Base-by-base conservation (phyloP, 106 monocot genomes). In the Narthecium ossifragum region DNA sequence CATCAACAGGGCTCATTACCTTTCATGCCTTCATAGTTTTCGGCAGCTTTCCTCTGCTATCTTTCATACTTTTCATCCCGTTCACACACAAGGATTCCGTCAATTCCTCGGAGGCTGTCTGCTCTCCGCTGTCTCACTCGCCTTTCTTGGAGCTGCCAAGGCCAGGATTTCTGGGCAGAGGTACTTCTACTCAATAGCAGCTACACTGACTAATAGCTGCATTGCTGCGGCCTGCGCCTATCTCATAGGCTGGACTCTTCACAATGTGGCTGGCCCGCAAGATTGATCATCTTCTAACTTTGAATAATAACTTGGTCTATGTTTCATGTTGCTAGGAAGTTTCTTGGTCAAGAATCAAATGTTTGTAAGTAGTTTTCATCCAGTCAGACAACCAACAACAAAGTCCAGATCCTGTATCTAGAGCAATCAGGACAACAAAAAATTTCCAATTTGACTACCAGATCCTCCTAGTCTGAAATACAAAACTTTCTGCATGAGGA, bases 41-140 rank as follows among this genome's bases (percentile, higher is more conserved):
- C 37, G 63, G 63, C 32, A 11, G 27, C 27, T 45, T 51, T 6
- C 70, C 70, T 5, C 62, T 71, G 8, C 61, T 71, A 26, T 51
- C 70, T 14, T 71, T 62, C 62, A n/a, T 53, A 4, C 51, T 71
- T 15, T 33, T 55, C 61, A 51, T 62, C 15, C 70, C 70, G 6
- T 61, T 71, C 62, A 55, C 51, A 20, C 17, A 12, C 4, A 25
- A 34, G 53, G 46, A 46, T 23, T 49, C 57, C 15, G 31, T 30
- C 43, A 60, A 51, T 71, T 71, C 53, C 9, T 53, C 21, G 63
- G 28, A 4, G 71, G 63, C 2, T 71, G 54, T 12, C 2, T 57
- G 0, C 71, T 63, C 55, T 29, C 55, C 0, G 34, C 26, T 2
- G 12, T 54, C 20, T 62, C 71, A 9, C 49, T 58, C 7, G 48